Percentiles rank a stretch among this genome's conserved stretches.
These are phyloP conservation scores for Pseudoscleropodium purum DNA, from an alignment of 225 moss, liverwort and hornwort species.

Conservation along the genomic window DNA sequence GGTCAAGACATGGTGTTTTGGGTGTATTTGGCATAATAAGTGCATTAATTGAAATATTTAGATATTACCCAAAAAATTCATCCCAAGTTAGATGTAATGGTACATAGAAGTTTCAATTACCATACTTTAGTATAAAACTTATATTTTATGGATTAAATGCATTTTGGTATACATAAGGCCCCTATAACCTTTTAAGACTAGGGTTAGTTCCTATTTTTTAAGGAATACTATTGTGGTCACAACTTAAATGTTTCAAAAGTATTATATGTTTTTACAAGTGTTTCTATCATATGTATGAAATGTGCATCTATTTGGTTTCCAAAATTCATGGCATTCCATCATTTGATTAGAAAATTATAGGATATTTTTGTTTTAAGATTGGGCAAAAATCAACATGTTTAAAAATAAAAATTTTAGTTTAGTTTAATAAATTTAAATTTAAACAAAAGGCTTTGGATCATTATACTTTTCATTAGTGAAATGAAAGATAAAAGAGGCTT, in stretches of 20 bases:
- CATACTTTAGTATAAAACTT: not conserved
- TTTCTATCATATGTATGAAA: not conserved
- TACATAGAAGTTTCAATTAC: not conserved
- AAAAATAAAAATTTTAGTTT: not conserved
- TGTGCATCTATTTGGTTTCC: not conserved
- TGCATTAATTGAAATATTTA: not conserved
- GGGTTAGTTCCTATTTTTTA: too few relatives aligned
- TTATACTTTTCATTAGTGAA: not conserved
- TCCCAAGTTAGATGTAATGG: accelerated
- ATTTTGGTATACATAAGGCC: accelerated
- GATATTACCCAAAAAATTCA: not conserved
- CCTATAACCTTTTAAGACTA: too few relatives aligned
- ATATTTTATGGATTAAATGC: not conserved
- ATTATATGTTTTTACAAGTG: too few relatives aligned
- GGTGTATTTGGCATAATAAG: not conserved
- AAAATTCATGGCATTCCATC: not conserved
- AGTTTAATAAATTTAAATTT: not conserved
- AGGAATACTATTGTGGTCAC: too few relatives aligned
- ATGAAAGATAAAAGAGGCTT: not conserved
- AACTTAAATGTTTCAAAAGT: too few relatives aligned
- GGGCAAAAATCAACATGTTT: not conserved
- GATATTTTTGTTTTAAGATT: not conserved
- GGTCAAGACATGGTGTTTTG: not conserved
- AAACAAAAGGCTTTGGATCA: not conserved
- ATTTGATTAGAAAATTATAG: not conserved